phyloP scores from a whole-genome alignment of 2,329 filamentous ascomycete genomes.

The Diaporthe destruens region DNA sequence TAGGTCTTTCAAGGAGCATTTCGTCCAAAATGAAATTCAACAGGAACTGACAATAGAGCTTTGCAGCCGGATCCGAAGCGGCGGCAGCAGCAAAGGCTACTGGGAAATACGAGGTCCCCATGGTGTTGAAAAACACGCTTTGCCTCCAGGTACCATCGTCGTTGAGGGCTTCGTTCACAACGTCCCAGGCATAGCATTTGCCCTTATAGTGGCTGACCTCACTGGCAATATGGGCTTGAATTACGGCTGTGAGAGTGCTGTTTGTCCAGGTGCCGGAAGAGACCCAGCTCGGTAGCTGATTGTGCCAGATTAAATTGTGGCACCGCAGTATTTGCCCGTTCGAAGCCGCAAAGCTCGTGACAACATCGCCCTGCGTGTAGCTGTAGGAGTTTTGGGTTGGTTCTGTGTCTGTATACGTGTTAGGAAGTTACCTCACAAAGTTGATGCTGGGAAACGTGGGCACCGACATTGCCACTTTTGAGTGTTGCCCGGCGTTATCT shows the following conservation, averaged over 20 bases:
- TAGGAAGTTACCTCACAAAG: not conserved
- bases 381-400: conserved; percentile 67
- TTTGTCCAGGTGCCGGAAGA: conserved; percentile 66
- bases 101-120: conserved; percentile 69
- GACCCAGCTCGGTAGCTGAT: conserved; percentile 66
- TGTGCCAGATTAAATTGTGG: conserved; percentile 69
- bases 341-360: conserved; percentile 61
- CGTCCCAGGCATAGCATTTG: conserved; percentile 74
- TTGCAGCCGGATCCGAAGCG: conserved; percentile 65
- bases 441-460: too few species aligned
- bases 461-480: conserved; percentile 69
- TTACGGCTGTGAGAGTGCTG: conserved; percentile 63
- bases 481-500: conserved; percentile 73
- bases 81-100: conserved; percentile 69
- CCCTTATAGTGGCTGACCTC: conserved; percentile 70
- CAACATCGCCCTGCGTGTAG: conserved; percentile 68
- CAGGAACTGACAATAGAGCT: conserved; percentile 58
- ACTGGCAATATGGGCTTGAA: conserved; percentile 72
- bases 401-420: conserved; percentile 59
- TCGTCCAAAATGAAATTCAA: conserved; percentile 31
- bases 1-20: not conserved
- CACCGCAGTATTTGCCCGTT: conserved; percentile 70
- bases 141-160: conserved; percentile 68
- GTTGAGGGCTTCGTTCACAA: conserved; percentile 73
- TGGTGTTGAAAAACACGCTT: conserved; percentile 66